Percentiles rank a stretch among this genome's conserved stretches.
These are phyloP conservation scores for Gastrodia elata DNA, from an alignment of 106 monocot species.

Conservation along the genomic window DNA sequence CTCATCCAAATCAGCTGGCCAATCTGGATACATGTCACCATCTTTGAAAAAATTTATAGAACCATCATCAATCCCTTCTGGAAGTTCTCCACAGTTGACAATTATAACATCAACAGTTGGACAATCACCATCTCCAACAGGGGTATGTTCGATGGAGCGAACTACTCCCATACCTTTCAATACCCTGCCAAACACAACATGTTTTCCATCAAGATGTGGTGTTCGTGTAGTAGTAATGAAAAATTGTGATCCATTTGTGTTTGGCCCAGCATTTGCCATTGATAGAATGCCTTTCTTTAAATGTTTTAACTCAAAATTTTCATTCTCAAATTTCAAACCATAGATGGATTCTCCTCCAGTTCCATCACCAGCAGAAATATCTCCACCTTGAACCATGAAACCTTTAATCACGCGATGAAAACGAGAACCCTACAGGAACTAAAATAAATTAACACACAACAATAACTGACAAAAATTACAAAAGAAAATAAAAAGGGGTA, in stretches of 20 bases:
- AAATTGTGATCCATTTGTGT: conserved; percentile 88
- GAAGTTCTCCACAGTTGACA: conserved; percentile 66
- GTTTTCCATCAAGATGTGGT: conserved; percentile 82
- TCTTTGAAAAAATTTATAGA: conserved; percentile 73
- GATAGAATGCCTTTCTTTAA: conserved; percentile 89
- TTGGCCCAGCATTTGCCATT: conserved; percentile 81
- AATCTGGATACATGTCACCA: conserved; percentile 79
- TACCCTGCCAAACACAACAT: conserved; percentile 84
- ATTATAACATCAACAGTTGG: conserved; percentile 55
- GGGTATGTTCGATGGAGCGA: conserved; percentile 60
- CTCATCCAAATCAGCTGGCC: conserved; percentile 38
- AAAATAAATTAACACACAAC: not conserved
- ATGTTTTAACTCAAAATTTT: conserved; percentile 76
- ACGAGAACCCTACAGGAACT: conserved; percentile 38
- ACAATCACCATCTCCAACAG: conserved; percentile 49
- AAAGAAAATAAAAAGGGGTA: not conserved
- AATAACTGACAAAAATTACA: not conserved
- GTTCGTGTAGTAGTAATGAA: conserved; percentile 82
- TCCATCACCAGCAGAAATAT: conserved; percentile 82
- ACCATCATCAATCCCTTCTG: conserved; percentile 58
- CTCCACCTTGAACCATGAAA: conserved; percentile 92
- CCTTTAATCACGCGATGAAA: conserved; percentile 87
- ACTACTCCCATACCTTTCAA: conserved; percentile 87
- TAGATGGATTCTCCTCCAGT: conserved; percentile 93
- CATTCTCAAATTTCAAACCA: conserved; percentile 77